Base-by-base conservation (phyloP, 176 grass and related monocot genomes). In the Bromus sterilis region DNA sequence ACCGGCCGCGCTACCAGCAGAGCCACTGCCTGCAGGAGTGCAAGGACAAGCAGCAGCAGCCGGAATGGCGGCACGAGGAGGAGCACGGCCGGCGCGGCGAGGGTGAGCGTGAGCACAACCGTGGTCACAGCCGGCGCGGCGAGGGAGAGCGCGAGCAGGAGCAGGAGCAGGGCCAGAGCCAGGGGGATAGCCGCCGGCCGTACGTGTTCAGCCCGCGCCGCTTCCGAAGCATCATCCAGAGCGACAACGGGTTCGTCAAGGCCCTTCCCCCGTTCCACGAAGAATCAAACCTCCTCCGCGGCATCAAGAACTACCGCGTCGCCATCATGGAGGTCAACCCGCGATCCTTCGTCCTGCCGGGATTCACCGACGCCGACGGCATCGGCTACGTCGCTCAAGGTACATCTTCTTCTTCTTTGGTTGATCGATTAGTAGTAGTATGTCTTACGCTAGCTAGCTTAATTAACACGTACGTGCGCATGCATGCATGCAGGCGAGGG, bases 261-360 rank as follows among this genome's bases (percentile, higher is more conserved):
- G 66, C 80, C 2, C 77, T 98, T 0, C 65, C 34, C n/a, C 91
- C 84, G 65, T 98, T 98, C 82, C 1, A 86, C 18, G 63, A 89
- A 49, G 71, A 74, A 36, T 98, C 95, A 0, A 65, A 67, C 71
- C 78, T 98, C 7, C 85, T 94, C 65, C 64, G 83, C 4, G 92
- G 90, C 49, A 89, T 98, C 77, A 85, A 71, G 30, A 40, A 98
- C 66, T 94, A 94, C 80, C 92, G 95, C 14, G 56, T 98, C 29
- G 84, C 56, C 4, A 61, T 94, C 3, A n/a, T 92, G 11, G 90
- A 94, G 71, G 78, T 85, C 1, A 85, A 77, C 68, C 95, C 92
- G 2, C 86, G 83, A 35, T 65, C 92, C 0, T 98, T 94, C 86
- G 20, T 94, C 3, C 26, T 93, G 63, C 95, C 95, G 3, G 74